These are phyloP conservation scores for Schizosaccharomyces octosporus DNA, from an alignment of 805 yeast genomes.

Conservation along the genomic window DNA sequence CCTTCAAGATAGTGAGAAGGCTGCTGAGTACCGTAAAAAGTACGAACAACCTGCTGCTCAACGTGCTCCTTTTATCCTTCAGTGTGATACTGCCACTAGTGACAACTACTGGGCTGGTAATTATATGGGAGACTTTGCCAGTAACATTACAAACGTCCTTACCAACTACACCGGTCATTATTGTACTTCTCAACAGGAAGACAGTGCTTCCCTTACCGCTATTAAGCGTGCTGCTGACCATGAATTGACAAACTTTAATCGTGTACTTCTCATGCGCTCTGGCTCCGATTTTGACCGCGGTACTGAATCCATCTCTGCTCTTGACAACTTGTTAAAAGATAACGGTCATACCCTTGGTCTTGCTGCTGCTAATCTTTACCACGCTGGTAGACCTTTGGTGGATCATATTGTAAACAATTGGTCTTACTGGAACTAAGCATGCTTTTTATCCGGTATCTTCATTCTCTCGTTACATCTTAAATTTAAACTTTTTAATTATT, in stretches of 20 bases:
- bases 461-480: no score
- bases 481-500: no score
- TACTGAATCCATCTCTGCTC: background rate
- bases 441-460: no score
- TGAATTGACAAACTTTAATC: background rate
- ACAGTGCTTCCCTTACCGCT: slow-evolving; percentile 38
- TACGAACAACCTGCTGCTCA: slow-evolving; percentile 29
- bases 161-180: slow-evolving; percentile 36
- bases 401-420: background rate
- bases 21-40: slow-evolving; percentile 19
- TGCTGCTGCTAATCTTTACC: background rate
- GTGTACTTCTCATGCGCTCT: background rate
- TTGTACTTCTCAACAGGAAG: slow-evolving; percentile 44
- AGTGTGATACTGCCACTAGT: slow-evolving; percentile 36
- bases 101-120: slow-evolving; percentile 37
- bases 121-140: slow-evolving; percentile 25
- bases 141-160: slow-evolving; percentile 22
- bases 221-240: slow-evolving; percentile 25
- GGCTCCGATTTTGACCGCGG: background rate
- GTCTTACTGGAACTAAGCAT: background rate
- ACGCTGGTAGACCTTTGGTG: background rate
- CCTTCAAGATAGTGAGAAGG: slow-evolving; percentile 24
- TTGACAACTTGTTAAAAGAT: background rate
- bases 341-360: background rate
- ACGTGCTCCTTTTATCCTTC: slow-evolving; percentile 21